Evolutionary conservation across 257 asterid genomes (phyloP).

Genomic region (Capsicum baccatum): DNA sequence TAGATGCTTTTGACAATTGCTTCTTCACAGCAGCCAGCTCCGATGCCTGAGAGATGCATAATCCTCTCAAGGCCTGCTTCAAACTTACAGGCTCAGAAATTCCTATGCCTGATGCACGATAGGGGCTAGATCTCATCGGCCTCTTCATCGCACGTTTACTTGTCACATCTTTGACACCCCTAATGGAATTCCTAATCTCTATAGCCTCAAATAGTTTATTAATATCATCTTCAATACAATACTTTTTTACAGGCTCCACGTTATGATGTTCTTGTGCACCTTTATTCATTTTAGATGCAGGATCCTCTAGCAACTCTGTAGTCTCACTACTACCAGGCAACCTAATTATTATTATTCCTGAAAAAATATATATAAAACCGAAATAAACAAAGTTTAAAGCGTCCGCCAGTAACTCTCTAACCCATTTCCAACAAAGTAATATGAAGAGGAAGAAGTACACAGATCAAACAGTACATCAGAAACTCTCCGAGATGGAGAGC

Average conservation of each 20-base stretch:
- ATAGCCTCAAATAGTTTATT: slow-evolving; percentile 77
- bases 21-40: slow-evolving; percentile 90
- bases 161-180: slow-evolving; percentile 36
- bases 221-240: slow-evolving; percentile 62
- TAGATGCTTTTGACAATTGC: slow-evolving; percentile 52
- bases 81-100: slow-evolving; percentile 70
- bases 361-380: slow-evolving; percentile 20
- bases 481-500: slow-evolving; percentile 28
- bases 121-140: slow-evolving; percentile 64
- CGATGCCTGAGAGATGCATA: slow-evolving; percentile 95
- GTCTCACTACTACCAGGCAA: slow-evolving; percentile 61
- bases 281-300: slow-evolving; percentile 26
- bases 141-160: slow-evolving; percentile 81
- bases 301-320: slow-evolving; percentile 54
- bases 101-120: slow-evolving; percentile 67
- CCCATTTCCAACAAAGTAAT: slow-evolving; percentile 45
- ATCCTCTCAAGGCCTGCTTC: slow-evolving; percentile 93
- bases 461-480: slow-evolving; percentile 26
- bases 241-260: slow-evolving; percentile 44
- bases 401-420: slow-evolving; percentile 33
- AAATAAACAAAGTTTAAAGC: slow-evolving; percentile 5
- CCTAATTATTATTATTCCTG: slow-evolving; percentile 43
- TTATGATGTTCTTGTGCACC: slow-evolving; percentile 34
- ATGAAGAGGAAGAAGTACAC: slow-evolving; percentile 27
- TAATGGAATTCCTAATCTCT: slow-evolving; percentile 52